phyloP scores from a whole-genome alignment of 2,329 filamentous ascomycete genomes.

The Zymoseptoria passerinii region DNA sequence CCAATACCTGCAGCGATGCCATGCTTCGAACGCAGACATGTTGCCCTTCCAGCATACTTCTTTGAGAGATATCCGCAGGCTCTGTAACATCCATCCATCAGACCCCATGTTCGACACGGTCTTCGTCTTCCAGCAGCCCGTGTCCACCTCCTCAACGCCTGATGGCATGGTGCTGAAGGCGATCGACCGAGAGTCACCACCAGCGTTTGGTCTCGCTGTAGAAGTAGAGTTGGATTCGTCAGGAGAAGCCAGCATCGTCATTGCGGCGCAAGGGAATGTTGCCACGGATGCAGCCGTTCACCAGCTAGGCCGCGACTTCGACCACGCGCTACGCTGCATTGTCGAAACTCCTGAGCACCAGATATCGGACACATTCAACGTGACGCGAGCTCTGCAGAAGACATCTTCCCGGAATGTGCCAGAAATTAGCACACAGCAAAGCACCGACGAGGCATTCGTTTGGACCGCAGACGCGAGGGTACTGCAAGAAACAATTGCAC shows the following conservation, averaged over 20 bases:
- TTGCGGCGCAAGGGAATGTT: slow-evolving; percentile 49
- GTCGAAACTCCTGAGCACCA: slow-evolving; percentile 1
- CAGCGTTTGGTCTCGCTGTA: slow-evolving; percentile 70
- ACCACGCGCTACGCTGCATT: slow-evolving; percentile 10
- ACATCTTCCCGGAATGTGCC: slow-evolving; percentile 1
- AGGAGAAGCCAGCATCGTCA: slow-evolving; percentile 45
- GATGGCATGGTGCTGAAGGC: slow-evolving; percentile 44
- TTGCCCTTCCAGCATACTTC: slow-evolving; percentile 72
- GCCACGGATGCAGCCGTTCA: slow-evolving; percentile 30
- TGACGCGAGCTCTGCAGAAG: slow-evolving; percentile 2
- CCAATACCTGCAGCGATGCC: slow-evolving; percentile 54
- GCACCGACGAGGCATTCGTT: slow-evolving; percentile 36
- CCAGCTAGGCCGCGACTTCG: slow-evolving; percentile 5
- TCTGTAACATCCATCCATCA: slow-evolving; percentile 51
- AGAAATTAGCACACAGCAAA: slow-evolving; percentile 13
- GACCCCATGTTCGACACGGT: slow-evolving; percentile 66
- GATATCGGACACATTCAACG: slow-evolving; percentile 7
- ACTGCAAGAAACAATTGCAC: slow-evolving; percentile 56
- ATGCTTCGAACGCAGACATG: slow-evolving; percentile 59
- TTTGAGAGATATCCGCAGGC: slow-evolving; percentile 71
- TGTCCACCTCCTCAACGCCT: neutral
- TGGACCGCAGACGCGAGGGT: slow-evolving; percentile 50
- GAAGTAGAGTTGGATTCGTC: slow-evolving; percentile 54
- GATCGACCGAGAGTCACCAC: slow-evolving; percentile 39
- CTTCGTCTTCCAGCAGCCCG: slow-evolving; percentile 62